Conservation (phyloP, 257 asterid species). For the Solanum corneliomulleri region DNA sequence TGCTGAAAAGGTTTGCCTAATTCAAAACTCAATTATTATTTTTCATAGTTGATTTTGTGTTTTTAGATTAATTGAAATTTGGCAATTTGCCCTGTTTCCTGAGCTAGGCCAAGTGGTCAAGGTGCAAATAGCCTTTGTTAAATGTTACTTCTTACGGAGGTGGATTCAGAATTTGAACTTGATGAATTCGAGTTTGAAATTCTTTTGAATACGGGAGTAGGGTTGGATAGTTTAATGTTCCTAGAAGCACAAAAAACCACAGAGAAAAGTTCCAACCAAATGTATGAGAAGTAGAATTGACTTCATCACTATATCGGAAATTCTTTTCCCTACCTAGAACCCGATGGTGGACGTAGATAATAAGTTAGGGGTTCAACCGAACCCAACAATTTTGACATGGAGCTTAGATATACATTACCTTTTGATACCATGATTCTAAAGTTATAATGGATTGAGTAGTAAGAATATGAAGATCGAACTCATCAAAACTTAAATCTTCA, state of each 20-base stretch:
- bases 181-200: background rate
- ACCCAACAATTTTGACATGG: background rate
- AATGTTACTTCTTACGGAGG: background rate
- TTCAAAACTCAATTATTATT: background rate
- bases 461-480: background rate
- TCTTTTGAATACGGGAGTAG: background rate
- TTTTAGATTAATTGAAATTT: background rate
- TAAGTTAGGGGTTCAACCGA: background rate
- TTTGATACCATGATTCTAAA: background rate
- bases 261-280: background rate
- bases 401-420: background rate
- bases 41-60: background rate
- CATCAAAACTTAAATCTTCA: background rate
- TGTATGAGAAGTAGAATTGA: background rate
- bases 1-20: slow-evolving; percentile 22
- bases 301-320: background rate
- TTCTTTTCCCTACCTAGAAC: background rate
- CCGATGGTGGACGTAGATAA: background rate
- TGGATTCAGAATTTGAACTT: background rate
- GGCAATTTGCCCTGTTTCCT: background rate
- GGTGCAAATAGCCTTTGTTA: background rate
- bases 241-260: background rate
- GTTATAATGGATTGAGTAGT: background rate
- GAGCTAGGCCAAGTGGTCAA: background rate
- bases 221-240: background rate